A percentile compares a stretch with the other conserved stretches of the same genome.
Evolutionary conservation across 2,329 filamentous ascomycete genomes (phyloP).

Genomic region (Fusarium acutatum): DNA sequence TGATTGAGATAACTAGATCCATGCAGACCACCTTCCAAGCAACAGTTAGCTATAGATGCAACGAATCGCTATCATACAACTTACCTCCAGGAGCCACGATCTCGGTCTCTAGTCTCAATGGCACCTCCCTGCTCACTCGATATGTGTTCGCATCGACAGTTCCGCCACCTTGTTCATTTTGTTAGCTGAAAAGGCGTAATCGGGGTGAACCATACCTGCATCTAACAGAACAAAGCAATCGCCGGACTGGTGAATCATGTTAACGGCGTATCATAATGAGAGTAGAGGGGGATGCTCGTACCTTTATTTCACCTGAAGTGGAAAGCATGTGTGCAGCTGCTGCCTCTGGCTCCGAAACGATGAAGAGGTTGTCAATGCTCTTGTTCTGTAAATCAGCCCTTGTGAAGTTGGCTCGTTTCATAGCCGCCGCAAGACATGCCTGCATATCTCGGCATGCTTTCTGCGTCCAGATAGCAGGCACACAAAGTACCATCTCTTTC

Average conservation of each 20-base stretch:
- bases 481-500: background rate
- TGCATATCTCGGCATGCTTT: background rate
- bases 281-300: fast-evolving
- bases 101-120: background rate
- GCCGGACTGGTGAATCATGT: fast-evolving
- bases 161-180: background rate
- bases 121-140: background rate
- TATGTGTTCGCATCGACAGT: background rate
- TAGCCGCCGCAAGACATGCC: background rate
- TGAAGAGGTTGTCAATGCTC: background rate
- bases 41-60: fast-evolving
- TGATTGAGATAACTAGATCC: background rate
- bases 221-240: background rate
- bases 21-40: background rate
- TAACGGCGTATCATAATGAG: fast-evolving
- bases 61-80: fast-evolving
- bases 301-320: background rate
- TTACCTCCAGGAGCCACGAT: background rate
- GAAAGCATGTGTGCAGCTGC: background rate
- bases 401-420: background rate
- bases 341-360: conserved; percentile 1
- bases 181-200: fast-evolving
- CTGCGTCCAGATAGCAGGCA: background rate
- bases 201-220: background rate
- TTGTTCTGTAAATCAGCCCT: background rate